Evolutionary conservation across 2,329 filamentous ascomycete species (phyloP).

Genomic region (Daldinia sp.): DNA sequence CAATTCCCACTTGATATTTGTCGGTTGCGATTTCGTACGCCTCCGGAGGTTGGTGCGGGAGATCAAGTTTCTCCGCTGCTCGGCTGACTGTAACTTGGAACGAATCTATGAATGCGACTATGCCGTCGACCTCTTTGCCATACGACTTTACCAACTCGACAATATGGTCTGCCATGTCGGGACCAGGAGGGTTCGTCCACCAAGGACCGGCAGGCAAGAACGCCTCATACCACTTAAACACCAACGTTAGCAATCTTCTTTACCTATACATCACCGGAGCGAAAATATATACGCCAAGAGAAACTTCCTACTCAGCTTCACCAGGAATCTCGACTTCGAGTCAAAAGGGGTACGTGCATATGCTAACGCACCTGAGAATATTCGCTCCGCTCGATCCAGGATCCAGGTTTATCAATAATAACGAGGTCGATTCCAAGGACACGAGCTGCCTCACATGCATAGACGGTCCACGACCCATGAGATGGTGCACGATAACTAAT

Average conservation of each 20-base stretch:
- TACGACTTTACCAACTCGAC: constrained; percentile 33
- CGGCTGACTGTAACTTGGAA: constrained; percentile 38
- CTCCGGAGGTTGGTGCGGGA: constrained; percentile 35
- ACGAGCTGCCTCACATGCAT: constrained; percentile 36
- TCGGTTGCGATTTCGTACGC: constrained; percentile 42
- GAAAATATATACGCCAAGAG: background rate
- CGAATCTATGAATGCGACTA: constrained; percentile 41
- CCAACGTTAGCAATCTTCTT: background rate
- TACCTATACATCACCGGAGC: background rate
- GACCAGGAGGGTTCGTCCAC: constrained; percentile 37
- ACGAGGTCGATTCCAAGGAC: constrained; percentile 41
- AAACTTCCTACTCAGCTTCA: background rate
- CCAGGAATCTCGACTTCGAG: background rate
- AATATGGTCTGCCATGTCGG: constrained; percentile 36
- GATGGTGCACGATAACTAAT: constrained; percentile 40
- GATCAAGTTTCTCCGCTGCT: constrained; percentile 36
- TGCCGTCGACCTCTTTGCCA: constrained; percentile 36
- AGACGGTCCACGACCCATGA: constrained; percentile 41
- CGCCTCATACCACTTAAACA: constrained; percentile 38
- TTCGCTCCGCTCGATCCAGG: constrained; percentile 38
- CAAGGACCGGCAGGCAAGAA: constrained; percentile 37
- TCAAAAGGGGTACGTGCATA: background rate
- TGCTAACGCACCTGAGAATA: constrained; percentile 21
- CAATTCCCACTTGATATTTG: constrained; percentile 39
- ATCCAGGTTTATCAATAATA: constrained; percentile 37